phyloP scores from a whole-genome alignment of 257 asterid genomes.

The Nicotiana benthamiana region DNA sequence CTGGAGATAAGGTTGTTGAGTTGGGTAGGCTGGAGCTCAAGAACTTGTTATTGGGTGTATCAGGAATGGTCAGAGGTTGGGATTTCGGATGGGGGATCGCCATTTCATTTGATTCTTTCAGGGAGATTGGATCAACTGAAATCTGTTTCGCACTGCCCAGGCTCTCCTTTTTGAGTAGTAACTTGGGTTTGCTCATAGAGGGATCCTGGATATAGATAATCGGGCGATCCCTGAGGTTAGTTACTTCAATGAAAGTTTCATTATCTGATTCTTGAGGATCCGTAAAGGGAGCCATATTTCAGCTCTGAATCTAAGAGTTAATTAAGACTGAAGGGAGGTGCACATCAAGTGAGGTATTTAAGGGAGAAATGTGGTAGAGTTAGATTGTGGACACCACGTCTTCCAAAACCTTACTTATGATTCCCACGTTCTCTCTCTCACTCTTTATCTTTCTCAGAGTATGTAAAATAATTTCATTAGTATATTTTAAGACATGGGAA shows the following conservation, averaged over 20 bases:
- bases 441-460: background rate
- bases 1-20: slow-evolving; percentile 44
- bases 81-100: slow-evolving; percentile 6
- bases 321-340: background rate
- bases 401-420: slow-evolving; percentile 3
- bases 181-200: background rate
- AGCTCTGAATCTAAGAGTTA: background rate
- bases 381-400: slow-evolving; percentile 3
- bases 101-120: background rate
- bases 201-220: too few species aligned
- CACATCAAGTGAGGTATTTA: background rate
- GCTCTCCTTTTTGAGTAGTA: background rate
- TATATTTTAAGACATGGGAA: background rate
- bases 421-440: slow-evolving; percentile 6
- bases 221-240: background rate
- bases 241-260: background rate
- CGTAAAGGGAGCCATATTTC: slow-evolving; percentile 3
- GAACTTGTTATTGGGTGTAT: slow-evolving; percentile 18
- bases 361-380: background rate
- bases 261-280: background rate
- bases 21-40: slow-evolving; percentile 57
- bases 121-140: slow-evolving; percentile 10
- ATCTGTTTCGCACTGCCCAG: background rate
- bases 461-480: background rate
- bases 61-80: slow-evolving; percentile 10